These are phyloP conservation scores for Xerocomus brunneocitrinus DNA, from an alignment of 768 basidiomycete genomes.

Conservation along the genomic window DNA sequence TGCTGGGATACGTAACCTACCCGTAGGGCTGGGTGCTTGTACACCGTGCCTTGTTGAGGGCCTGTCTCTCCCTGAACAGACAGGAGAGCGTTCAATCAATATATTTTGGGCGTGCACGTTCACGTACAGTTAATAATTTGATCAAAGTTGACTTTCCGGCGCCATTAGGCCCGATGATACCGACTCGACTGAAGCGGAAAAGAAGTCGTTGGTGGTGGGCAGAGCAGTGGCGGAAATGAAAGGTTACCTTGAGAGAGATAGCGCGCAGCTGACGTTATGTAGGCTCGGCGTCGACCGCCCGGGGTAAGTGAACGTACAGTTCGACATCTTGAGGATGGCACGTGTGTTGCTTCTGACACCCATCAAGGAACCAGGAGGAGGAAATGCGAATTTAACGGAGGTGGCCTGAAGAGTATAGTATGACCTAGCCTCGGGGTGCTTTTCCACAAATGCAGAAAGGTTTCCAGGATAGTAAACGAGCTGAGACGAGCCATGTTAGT, in stretches of 20 bases:
- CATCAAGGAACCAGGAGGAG: conserved; percentile 93
- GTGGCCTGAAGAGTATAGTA: conserved; percentile 96
- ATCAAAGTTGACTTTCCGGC: conserved; percentile 96
- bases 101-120: conserved; percentile 2
- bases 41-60: conserved; percentile 87
- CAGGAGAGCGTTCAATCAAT: conserved; percentile 6
- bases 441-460: conserved; percentile 82
- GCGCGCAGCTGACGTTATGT: conserved; percentile 82
- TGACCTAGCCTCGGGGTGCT: conserved; percentile 89
- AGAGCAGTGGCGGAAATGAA: conserved; percentile 21
- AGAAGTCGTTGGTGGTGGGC: conserved; percentile 17
- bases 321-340: conserved; percentile 87
- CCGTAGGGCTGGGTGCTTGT: conserved; percentile 90
- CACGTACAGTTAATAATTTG: conserved; percentile 80
- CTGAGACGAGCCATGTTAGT: conserved; percentile 34
- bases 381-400: conserved; percentile 93
- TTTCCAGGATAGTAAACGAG: conserved; percentile 94
- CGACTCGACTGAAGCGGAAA: conserved; percentile 64
- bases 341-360: conserved; percentile 95
- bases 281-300: conserved; percentile 77
- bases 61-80: conserved; percentile 73
- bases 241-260: conserved; percentile 82
- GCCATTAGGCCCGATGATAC: conserved; percentile 89
- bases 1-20: conserved; percentile 98
- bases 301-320: conserved; percentile 94